A percentile compares a stretch with the other conserved stretches of the same genome.
Conservation (phyloP, 805 yeast species). For the Candida koratica region DNA sequence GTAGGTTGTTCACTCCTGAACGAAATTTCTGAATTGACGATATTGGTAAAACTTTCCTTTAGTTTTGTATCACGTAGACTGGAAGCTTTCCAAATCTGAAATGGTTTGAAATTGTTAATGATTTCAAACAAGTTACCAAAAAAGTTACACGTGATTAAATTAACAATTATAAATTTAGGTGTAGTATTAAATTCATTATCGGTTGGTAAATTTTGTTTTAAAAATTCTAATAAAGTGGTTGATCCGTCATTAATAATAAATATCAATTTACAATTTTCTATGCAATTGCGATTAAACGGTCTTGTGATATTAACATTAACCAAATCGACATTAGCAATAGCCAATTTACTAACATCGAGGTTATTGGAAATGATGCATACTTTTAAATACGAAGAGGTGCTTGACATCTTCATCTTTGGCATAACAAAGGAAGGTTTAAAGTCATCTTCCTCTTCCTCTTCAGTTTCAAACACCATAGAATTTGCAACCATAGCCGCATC, state of each 20-base stretch:
- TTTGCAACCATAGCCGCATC: background rate
- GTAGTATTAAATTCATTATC: conserved; percentile 1
- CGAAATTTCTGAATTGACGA: conserved; percentile 23
- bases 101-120: conserved; percentile 29
- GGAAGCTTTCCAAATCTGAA: conserved; percentile 39
- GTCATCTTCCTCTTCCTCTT: conserved; percentile 39
- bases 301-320: conserved; percentile 15
- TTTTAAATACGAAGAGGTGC: conserved; percentile 1
- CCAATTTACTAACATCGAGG: conserved; percentile 21
- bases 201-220: conserved; percentile 15
- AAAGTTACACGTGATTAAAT: conserved; percentile 38
- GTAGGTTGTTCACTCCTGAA: conserved; percentile 7
- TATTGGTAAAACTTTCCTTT: conserved; percentile 22
- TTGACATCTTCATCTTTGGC: conserved; percentile 24
- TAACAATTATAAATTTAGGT: conserved; percentile 34
- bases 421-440: conserved; percentile 28
- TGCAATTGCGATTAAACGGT: conserved; percentile 6
- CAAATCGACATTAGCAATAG: conserved; percentile 4
- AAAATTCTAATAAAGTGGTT: conserved; percentile 22
- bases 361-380: conserved; percentile 5
- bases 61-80: conserved; percentile 26
- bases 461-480: conserved; percentile 40
- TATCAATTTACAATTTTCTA: conserved; percentile 25
- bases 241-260: conserved; percentile 41
- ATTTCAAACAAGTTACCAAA: conserved; percentile 37